phyloP scores from a whole-genome alignment of 2,329 filamentous ascomycete genomes.

The Aspergillus pseudonomiae region DNA sequence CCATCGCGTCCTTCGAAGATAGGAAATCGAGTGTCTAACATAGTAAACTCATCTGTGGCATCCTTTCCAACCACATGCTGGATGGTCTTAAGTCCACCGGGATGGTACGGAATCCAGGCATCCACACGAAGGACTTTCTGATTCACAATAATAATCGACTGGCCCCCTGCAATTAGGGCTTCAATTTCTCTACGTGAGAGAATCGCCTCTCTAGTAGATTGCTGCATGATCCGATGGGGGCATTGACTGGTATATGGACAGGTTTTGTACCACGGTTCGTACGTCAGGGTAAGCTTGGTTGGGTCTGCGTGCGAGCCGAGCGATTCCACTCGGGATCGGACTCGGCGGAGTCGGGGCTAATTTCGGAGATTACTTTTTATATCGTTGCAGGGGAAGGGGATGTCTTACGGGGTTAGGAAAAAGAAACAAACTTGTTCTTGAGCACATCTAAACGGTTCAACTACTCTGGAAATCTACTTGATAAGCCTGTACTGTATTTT shows the following conservation, averaged over 20 bases:
- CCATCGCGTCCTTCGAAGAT: too few species aligned
- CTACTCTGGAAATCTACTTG: too few species aligned
- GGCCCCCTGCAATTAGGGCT: slow-evolving; percentile 76
- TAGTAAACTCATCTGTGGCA: slow-evolving; percentile 89
- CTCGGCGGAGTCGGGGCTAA: background rate
- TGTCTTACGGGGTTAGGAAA: too few species aligned
- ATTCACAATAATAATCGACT: slow-evolving; percentile 77
- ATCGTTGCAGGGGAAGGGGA: too few species aligned
- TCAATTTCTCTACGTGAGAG: slow-evolving; percentile 60
- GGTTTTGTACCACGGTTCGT: background rate
- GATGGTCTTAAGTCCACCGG: slow-evolving; percentile 86
- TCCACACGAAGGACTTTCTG: slow-evolving; percentile 81
- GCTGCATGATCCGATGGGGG: background rate
- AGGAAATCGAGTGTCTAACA: slow-evolving; percentile 57
- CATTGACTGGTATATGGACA: background rate
- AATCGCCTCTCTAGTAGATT: background rate
- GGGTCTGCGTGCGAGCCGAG: background rate
- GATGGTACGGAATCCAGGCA: slow-evolving; percentile 84
- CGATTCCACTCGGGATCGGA: background rate
- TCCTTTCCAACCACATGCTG: slow-evolving; percentile 88
- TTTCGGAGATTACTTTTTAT: background rate
- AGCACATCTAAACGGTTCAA: too few species aligned
- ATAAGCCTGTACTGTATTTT: too few species aligned
- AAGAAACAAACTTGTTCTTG: too few species aligned
- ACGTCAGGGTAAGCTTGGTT: background rate